Evolutionary conservation across 2,329 filamentous ascomycete genomes (phyloP), one percentile per base, ranked within the genome.

Genomic region (Aureobasidium vineae): DNA sequence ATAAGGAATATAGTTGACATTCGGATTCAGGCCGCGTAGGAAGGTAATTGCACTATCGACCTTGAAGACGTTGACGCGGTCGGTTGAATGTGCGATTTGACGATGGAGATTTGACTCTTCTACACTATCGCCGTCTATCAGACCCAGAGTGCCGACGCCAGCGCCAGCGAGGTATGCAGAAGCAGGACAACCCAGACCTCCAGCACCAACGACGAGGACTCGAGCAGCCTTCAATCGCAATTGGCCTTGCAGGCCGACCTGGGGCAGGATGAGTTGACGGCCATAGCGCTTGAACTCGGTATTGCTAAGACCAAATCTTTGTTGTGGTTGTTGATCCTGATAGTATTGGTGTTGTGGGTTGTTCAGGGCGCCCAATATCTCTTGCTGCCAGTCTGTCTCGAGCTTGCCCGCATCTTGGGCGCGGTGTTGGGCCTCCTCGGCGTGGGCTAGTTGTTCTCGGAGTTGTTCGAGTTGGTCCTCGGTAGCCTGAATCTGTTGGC

Each of bases 81-180:
- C 79, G 0, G 87, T 90, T 2, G 84, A 84, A 75, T 99, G 94
- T 38, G 92, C 85, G 60, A 98, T 87, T 78, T 99, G 95, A 0
- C 95, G 88, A 79, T 98, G 95, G 16, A 99, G 82, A 75, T 99
- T 99, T 33, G 92, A 97, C 19, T 84, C 80, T 75, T 98, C 95
- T 36, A 99, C 94, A 0, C 82, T 82, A 77, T 99, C 95, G 3
- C 90, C 92, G 75, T 99, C 95, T 28, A 95, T 86, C 8, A 99
- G 80, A 0, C 94, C 93, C 21, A 99, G 78, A 0, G 84, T 90
- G 10, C 93, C 92, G 1, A 97, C 84, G 0, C 95, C 95, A 1
- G 95, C 90, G 26, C 92, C 94, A 11, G 92, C 91, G 1, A 99
- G 85, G 75, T 99, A 99, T n/a, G 90, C 85, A 0, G 93, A 91